phyloP scores from a whole-genome alignment of 257 asterid species.

The Voacanga thouarsii region DNA sequence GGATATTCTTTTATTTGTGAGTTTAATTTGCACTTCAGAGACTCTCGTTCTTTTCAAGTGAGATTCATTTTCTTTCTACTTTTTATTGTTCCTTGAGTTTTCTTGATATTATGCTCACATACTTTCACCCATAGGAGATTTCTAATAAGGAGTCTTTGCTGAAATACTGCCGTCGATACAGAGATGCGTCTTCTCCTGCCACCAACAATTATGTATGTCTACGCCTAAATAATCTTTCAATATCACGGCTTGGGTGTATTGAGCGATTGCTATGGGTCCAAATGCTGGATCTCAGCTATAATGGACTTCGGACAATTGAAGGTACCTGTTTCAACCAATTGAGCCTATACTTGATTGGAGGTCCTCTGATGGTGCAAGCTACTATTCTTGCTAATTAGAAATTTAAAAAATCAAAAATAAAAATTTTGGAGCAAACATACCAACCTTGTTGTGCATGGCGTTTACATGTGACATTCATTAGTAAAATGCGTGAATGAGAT shows the following conservation, averaged over 20 bases:
- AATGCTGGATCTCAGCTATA: conserved; percentile 86
- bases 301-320: conserved; percentile 76
- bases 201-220: conserved; percentile 31
- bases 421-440: neutral
- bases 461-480: neutral
- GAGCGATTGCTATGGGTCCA: conserved; percentile 86
- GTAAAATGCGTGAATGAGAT: neutral
- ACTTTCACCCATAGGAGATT: conserved; percentile 46
- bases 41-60: neutral
- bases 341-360: neutral
- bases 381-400: neutral
- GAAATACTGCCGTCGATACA: conserved; percentile 44
- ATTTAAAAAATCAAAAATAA: too few species aligned
- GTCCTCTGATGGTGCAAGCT: neutral
- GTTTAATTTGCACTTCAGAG: neutral
- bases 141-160: conserved; percentile 47
- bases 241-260: conserved; percentile 65
- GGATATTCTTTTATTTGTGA: neutral
- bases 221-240: conserved; percentile 61
- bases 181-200: conserved; percentile 44
- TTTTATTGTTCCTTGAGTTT: neutral
- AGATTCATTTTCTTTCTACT: neutral
- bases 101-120: neutral
- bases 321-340: conserved; percentile 39
- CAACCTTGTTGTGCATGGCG: neutral